A percentile compares a stretch with the other conserved stretches of the same genome.
These are phyloP conservation scores for Melampsora americana DNA, from an alignment of 1,284 basidiomycete genomes.

Conservation along the genomic window DNA sequence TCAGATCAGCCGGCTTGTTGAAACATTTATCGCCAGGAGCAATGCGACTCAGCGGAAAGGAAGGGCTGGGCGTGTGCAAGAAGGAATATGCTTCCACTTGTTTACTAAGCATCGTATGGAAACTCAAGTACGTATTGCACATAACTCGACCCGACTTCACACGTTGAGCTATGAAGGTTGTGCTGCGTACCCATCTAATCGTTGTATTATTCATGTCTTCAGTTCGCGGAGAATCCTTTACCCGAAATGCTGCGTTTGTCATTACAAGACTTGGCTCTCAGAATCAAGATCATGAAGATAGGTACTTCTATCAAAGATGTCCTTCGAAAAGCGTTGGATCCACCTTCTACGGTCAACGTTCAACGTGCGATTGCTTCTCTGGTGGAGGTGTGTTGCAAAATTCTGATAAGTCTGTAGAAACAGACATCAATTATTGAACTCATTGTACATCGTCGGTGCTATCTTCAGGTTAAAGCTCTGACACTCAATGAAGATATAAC, in stretches of 20 bases:
- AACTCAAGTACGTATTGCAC: conserved; percentile 49
- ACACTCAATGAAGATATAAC: conserved; percentile 88
- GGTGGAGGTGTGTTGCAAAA: conserved; percentile 65
- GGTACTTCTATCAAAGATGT: conserved; percentile 88
- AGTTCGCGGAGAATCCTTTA: conserved; percentile 87
- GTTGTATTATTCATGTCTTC: neutral
- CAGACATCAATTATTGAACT: neutral
- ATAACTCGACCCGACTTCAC: neutral
- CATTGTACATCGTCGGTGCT: neutral
- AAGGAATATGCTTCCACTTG: conserved; percentile 60
- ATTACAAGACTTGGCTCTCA: conserved; percentile 85
- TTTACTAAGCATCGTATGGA: conserved; percentile 88
- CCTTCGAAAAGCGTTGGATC: conserved; percentile 80
- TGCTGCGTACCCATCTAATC: neutral
- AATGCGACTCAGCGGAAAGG: conserved; percentile 91
- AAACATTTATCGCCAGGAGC: conserved; percentile 87
- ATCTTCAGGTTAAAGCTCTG: conserved; percentile 64
- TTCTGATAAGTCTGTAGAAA: neutral
- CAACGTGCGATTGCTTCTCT: conserved; percentile 85
- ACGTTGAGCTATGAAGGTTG: neutral
- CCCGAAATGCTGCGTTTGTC: conserved; percentile 96
- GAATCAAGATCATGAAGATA: conserved; percentile 95
- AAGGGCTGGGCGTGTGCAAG: conserved; percentile 52
- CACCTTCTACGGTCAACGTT: conserved; percentile 80
- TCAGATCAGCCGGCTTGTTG: conserved; percentile 85